These are phyloP conservation scores for Mortierella sp. DNA, from an alignment of 371 early-diverging fungal genomes.

Conservation along the genomic window DNA sequence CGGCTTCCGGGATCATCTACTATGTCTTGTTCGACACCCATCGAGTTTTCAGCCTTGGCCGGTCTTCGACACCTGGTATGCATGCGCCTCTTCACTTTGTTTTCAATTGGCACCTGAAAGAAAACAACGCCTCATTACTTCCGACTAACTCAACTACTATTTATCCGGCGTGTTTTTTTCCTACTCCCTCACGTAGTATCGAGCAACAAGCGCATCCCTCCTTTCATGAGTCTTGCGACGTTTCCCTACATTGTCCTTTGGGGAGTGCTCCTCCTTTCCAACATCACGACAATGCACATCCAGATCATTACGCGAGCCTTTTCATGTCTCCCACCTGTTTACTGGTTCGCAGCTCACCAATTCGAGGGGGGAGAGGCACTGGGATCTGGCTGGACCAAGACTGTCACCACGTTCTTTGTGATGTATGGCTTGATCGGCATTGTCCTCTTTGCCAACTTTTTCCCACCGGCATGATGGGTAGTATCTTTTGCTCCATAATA, in stretches of 20 bases:
- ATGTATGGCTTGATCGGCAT: conserved; percentile 79
- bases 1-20: conserved; percentile 67
- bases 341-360: conserved; percentile 83
- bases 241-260: conserved; percentile 82
- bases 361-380: conserved; percentile 32
- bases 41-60: conserved; percentile 70
- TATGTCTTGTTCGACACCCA: conserved; percentile 69
- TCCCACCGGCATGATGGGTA: conserved; percentile 82
- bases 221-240: conserved; percentile 51
- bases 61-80: conserved; percentile 21
- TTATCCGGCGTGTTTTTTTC: neutral
- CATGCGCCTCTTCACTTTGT: neutral
- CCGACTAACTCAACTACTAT: neutral
- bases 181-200: neutral
- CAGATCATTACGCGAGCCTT: conserved; percentile 93
- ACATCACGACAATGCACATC: conserved; percentile 86
- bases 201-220: conserved; percentile 15
- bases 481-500: neutral
- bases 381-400: conserved; percentile 52
- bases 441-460: conserved; percentile 84
- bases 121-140: neutral
- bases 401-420: conserved; percentile 71
- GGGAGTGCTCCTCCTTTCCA: conserved; percentile 71
- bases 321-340: conserved; percentile 84
- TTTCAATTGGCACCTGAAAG: neutral